phyloP scores from a whole-genome alignment of 2,329 filamentous ascomycete genomes.

The Fusarium devonianum region DNA sequence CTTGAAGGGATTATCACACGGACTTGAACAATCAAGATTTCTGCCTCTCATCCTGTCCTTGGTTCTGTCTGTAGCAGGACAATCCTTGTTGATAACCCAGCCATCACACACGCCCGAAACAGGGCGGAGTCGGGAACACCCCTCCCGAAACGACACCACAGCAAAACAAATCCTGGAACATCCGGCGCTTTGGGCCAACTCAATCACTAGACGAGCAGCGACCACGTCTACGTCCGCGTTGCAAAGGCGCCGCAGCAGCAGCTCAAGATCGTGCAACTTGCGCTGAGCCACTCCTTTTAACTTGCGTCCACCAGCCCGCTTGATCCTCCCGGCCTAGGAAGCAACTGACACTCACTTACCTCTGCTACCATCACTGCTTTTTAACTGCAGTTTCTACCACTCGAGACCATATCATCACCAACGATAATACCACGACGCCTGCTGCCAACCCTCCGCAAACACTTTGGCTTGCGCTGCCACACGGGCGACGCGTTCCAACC shows the following conservation, averaged over 20 bases:
- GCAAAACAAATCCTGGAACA: constrained; percentile 22
- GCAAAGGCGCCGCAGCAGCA: background rate
- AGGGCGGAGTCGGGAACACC: constrained; percentile 12
- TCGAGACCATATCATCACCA: constrained; percentile 1
- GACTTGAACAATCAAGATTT: too few species aligned
- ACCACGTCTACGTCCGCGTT: background rate
- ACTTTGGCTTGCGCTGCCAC: background rate
- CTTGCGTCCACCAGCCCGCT: background rate
- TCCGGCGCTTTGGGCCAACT: background rate
- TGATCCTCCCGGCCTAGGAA: background rate
- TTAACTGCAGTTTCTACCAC: background rate
- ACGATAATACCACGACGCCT: constrained; percentile 9
- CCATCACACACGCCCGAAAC: constrained; percentile 12
- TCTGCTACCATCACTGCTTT: background rate
- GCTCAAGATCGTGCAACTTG: constrained; percentile 4
- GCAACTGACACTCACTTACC: constrained; percentile 1
- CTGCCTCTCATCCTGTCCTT: too few species aligned
- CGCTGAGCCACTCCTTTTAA: background rate
- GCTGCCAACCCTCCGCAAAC: background rate
- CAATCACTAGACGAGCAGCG: constrained; percentile 6
- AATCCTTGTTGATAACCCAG: constrained; percentile 3
- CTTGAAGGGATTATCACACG: constrained; percentile 1
- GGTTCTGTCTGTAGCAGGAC: background rate
- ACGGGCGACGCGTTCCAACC: background rate
- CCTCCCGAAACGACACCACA: constrained; percentile 18